Percentiles rank a stretch among this genome's conserved stretches.
These are phyloP conservation scores for Poa pratensis DNA, from an alignment of 176 grass and related monocot species.

Conservation along the genomic window DNA sequence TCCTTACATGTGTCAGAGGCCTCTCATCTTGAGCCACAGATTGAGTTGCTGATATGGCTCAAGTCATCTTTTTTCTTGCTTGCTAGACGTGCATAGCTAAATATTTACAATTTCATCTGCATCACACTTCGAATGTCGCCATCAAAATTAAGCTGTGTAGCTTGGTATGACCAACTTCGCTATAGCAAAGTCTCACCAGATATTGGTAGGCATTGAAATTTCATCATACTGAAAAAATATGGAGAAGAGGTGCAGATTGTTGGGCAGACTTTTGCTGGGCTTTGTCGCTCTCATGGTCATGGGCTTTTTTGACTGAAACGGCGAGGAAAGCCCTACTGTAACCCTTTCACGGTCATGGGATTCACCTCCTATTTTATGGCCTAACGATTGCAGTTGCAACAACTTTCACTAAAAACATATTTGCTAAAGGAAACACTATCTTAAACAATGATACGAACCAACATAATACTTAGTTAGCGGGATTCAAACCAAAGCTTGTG, in stretches of 20 bases:
- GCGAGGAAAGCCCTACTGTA: too few species aligned
- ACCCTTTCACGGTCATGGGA: background rate
- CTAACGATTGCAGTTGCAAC: too few species aligned
- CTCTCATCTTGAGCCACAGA: background rate
- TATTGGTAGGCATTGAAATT: background rate
- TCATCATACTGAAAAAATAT: background rate
- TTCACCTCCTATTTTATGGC: background rate
- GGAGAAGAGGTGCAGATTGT: background rate
- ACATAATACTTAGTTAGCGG: too few species aligned
- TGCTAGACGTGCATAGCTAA: background rate
- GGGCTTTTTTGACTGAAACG: too few species aligned
- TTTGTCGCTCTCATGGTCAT: background rate
- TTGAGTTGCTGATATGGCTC: background rate
- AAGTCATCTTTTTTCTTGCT: background rate
- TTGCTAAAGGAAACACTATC: too few species aligned
- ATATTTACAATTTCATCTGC: background rate
- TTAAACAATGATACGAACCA: too few species aligned
- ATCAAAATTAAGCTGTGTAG: background rate
- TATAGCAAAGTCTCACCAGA: slow-evolving; percentile 35
- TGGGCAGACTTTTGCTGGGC: background rate
- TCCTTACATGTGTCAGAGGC: too few species aligned
- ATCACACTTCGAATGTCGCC: slow-evolving; percentile 4
- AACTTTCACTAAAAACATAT: too few species aligned
- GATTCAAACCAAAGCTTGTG: too few species aligned
- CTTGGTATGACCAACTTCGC: slow-evolving; percentile 17